These are phyloP conservation scores for Ogataea henricii DNA, from an alignment of 805 yeast species.

Conservation along the genomic window DNA sequence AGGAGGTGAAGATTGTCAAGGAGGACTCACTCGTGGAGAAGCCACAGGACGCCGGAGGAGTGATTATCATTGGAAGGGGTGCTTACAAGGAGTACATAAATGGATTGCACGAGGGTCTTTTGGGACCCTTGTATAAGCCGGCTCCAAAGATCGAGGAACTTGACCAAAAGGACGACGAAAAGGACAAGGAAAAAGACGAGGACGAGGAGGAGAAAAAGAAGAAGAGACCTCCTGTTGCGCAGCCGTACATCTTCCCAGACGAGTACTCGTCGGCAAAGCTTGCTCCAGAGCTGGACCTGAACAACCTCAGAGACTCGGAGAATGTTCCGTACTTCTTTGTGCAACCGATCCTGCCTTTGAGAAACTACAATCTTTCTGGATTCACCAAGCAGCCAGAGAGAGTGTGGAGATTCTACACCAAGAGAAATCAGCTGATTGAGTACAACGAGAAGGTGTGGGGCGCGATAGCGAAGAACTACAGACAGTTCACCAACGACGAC, in stretches of 20 bases:
- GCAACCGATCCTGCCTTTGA: conserved; percentile 76
- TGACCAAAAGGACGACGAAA: conserved; percentile 12
- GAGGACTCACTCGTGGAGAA: conserved; percentile 51
- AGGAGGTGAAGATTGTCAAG: conserved; percentile 23
- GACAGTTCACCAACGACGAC: conserved; percentile 54
- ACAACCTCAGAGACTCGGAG: conserved; percentile 34
- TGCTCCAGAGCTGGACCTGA: conserved; percentile 61
- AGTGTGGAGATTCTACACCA: conserved; percentile 75
- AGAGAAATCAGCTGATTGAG: conserved; percentile 50
- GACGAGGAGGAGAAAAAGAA: conserved; percentile 33
- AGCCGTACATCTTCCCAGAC: conserved; percentile 62
- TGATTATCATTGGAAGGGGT: conserved; percentile 91
- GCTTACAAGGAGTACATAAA: conserved; percentile 89
- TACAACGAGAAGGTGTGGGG: conserved; percentile 31
- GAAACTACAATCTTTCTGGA: conserved; percentile 79
- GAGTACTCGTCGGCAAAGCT: conserved; percentile 56
- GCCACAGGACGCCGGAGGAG: conserved; percentile 70
- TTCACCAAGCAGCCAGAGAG: conserved; percentile 75
- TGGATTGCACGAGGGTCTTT: conserved; percentile 92
- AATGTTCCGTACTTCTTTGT: conserved; percentile 62
- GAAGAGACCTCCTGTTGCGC: conserved; percentile 50
- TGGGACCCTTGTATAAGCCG: conserved; percentile 76
- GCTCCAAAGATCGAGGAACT: conserved; percentile 9
- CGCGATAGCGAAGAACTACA: conserved; percentile 42
- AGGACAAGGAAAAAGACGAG: conserved; percentile 27